A percentile compares a stretch with the other conserved stretches of the same genome.
phyloP scores from a whole-genome alignment of 768 basidiomycete species.

The Xerocomus spinulosus region DNA sequence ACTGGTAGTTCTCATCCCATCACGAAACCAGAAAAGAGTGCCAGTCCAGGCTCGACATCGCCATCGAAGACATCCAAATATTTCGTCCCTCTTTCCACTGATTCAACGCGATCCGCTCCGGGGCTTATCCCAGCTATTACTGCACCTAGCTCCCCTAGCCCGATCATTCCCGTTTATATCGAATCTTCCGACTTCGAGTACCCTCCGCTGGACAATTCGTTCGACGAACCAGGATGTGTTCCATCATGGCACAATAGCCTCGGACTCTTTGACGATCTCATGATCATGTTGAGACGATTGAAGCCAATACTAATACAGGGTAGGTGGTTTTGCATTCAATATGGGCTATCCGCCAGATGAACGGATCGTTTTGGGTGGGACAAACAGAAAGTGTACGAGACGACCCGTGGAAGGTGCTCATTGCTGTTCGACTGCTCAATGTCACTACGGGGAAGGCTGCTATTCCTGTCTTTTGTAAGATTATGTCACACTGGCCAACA shows the following conservation, averaged over 20 bases:
- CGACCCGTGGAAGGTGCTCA: slow-evolving; percentile 66
- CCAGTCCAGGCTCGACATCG: neutral
- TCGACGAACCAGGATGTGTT: neutral
- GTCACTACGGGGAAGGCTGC: slow-evolving; percentile 61
- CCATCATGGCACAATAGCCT: slow-evolving; percentile 1
- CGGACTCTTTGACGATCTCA: slow-evolving; percentile 19
- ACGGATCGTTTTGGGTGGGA: neutral
- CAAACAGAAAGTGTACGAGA: slow-evolving; percentile 44
- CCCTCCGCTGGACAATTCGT: neutral
- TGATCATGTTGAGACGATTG: slow-evolving; percentile 24
- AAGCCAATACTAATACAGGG: slow-evolving; percentile 32
- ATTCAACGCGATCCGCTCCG: neutral
- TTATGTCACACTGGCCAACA: slow-evolving; percentile 56
- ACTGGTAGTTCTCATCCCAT: neutral
- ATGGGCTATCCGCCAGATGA: neutral
- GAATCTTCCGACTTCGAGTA: slow-evolving; percentile 7
- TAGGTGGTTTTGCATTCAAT: slow-evolving; percentile 3
- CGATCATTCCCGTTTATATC: slow-evolving; percentile 2
- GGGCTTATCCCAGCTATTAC: neutral
- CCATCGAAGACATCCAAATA: slow-evolving; percentile 20
- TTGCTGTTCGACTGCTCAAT: slow-evolving; percentile 66
- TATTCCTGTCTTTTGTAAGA: slow-evolving; percentile 59
- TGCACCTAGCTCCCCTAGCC: slow-evolving; percentile 3
- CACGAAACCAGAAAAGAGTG: neutral
- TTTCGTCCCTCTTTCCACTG: neutral